Conservation (phyloP, 202 grass and related monocot species). For the Setaria viridis region DNA sequence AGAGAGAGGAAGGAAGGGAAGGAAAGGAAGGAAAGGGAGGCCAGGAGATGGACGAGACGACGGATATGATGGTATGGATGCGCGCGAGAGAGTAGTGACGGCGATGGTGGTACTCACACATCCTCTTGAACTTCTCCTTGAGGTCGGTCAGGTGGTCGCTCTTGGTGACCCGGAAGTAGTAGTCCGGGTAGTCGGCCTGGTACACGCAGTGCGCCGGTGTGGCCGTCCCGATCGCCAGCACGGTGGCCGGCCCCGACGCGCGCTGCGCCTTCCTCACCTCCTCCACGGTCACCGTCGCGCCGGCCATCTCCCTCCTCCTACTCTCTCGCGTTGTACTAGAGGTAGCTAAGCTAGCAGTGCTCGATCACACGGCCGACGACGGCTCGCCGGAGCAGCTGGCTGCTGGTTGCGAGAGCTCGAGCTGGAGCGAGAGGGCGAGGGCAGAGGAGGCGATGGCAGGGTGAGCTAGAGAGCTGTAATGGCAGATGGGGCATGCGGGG, state of each 20-base stretch:
- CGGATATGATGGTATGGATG: not conserved
- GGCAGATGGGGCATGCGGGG: not conserved
- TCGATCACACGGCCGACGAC: too few species aligned
- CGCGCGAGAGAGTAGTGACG: too few species aligned
- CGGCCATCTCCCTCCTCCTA: not conserved
- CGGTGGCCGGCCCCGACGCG: conserved; percentile 66
- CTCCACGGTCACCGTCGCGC: conserved; percentile 56
- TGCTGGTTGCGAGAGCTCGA: too few species aligned
- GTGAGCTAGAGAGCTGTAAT: not conserved
- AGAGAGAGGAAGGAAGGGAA: too few species aligned
- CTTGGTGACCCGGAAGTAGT: conserved; percentile 88
- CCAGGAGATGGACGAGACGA: not conserved
- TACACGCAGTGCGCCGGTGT: conserved; percentile 73
- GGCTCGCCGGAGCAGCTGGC: not conserved
- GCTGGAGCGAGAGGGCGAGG: not conserved
- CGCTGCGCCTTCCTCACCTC: conserved; percentile 76
- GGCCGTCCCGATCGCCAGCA: conserved; percentile 83
- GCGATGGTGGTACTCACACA: conserved; percentile 58
- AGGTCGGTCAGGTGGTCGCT: conserved; percentile 80
- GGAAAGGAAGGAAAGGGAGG: too few species aligned
- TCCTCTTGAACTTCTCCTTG: conserved; percentile 91
- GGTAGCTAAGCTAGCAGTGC: not conserved
- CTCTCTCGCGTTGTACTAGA: not conserved
- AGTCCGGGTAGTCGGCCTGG: conserved; percentile 94
- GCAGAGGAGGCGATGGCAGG: not conserved